These are phyloP conservation scores for Reticulascus tulasneorum DNA, from an alignment of 2,329 filamentous ascomycete genomes.

Conservation along the genomic window DNA sequence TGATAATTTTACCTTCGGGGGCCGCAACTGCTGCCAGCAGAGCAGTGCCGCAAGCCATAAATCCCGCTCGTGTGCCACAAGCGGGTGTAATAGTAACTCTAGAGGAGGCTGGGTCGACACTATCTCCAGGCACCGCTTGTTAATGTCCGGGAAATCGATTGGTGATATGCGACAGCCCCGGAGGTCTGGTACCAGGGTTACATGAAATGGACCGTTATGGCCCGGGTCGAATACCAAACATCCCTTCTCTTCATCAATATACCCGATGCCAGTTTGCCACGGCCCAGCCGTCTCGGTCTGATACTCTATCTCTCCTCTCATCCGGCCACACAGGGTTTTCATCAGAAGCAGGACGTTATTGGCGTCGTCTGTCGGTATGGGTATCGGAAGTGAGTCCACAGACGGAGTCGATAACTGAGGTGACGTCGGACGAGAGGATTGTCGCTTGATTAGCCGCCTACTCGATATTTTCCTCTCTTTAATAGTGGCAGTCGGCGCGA, in stretches of 20 bases:
- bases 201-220: constrained; percentile 60
- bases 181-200: constrained; percentile 67
- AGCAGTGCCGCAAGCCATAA: constrained; percentile 76
- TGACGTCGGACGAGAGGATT: constrained; percentile 54
- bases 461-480: constrained; percentile 46
- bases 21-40: constrained; percentile 74
- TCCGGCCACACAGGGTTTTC: constrained; percentile 72
- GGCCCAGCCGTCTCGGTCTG: constrained; percentile 55
- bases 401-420: constrained; percentile 50
- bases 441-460: constrained; percentile 52
- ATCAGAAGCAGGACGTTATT: constrained; percentile 71
- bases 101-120: constrained; percentile 49
- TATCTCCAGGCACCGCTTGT: constrained; percentile 50
- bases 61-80: constrained; percentile 64
- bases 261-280: constrained; percentile 71
- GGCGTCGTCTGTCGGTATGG: constrained; percentile 62
- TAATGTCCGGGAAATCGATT: constrained; percentile 41
- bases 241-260: constrained; percentile 72
- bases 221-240: constrained; percentile 72
- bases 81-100: constrained; percentile 63
- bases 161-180: constrained; percentile 67
- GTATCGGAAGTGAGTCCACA: constrained; percentile 56
- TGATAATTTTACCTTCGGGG: constrained; percentile 51
- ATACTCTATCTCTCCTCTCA: constrained; percentile 76
- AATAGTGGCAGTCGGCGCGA: constrained; percentile 17